Conservation (phyloP, 2,329 filamentous ascomycete species). For the Periconia digitata region DNA sequence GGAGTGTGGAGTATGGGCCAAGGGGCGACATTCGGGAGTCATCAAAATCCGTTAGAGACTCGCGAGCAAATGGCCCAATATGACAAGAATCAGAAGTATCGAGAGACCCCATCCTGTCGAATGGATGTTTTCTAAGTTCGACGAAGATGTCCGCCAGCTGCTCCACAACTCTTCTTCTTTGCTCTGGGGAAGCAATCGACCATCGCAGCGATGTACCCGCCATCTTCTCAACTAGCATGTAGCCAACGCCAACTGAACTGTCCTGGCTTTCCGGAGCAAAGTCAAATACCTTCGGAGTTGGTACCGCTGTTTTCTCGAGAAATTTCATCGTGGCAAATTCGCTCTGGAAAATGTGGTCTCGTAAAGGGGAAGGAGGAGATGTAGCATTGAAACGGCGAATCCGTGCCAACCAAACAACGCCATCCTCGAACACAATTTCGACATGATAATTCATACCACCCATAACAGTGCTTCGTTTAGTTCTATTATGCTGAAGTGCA, state of each 20-base stretch:
- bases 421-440: constrained; percentile 48
- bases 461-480: constrained; percentile 43
- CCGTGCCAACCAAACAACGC: constrained; percentile 47
- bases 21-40: constrained; percentile 28
- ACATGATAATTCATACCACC: constrained; percentile 51
- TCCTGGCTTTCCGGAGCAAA: constrained; percentile 8
- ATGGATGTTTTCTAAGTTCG: constrained; percentile 43
- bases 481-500: constrained; percentile 41
- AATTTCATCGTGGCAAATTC: constrained; percentile 12
- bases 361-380: constrained; percentile 8
- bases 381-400: constrained; percentile 31
- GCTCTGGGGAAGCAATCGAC: constrained; percentile 34
- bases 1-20: constrained; percentile 40
- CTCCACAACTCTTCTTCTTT: constrained; percentile 39
- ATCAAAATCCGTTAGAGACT: constrained; percentile 41
- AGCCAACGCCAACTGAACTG: constrained; percentile 8
- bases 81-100: constrained; percentile 19
- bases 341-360: constrained; percentile 11
- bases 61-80: constrained; percentile 43
- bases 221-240: constrained; percentile 12
- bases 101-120: constrained; percentile 42
- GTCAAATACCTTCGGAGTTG: constrained; percentile 8
- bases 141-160: constrained; percentile 46
- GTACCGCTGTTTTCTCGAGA: constrained; percentile 7
- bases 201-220: constrained; percentile 22